Percentiles rank a stretch among this genome's conserved stretches.
Conservation (phyloP, 495 filamentous ascomycete genomes). For the Penicillium steckii region DNA sequence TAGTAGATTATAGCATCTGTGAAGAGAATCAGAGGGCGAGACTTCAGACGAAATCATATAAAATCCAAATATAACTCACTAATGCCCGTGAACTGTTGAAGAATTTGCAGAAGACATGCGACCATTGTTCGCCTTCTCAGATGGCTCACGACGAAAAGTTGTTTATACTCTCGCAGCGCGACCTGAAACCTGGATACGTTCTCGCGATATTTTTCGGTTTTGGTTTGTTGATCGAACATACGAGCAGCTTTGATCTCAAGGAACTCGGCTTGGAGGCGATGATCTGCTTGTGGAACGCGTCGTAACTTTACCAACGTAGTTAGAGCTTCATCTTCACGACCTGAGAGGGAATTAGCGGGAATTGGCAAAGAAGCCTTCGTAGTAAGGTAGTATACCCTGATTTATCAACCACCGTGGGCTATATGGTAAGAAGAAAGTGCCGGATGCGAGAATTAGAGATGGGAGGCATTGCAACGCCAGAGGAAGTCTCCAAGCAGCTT, state of each 20-base stretch:
- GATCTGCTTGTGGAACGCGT: constrained; percentile 39
- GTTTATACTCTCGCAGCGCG: constrained; percentile 2
- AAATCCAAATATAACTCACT: not conserved
- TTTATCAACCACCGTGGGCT: constrained; percentile 38
- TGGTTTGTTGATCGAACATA: constrained; percentile 6
- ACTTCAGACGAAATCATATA: not conserved
- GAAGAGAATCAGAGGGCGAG: not conserved
- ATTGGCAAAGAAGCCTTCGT: not conserved
- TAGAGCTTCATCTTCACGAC: constrained; percentile 39
- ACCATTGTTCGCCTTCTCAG: not conserved
- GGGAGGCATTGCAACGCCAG: constrained; percentile 50
- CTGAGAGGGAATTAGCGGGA: constrained; percentile 7
- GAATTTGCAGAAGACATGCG: not conserved
- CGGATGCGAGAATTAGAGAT: constrained; percentile 35
- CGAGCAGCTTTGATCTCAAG: constrained; percentile 40
- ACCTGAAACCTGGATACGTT: not conserved
- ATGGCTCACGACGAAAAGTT: not conserved
- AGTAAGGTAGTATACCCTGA: too few species aligned
- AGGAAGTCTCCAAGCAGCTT: constrained; percentile 42
- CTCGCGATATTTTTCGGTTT: not conserved
- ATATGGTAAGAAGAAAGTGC: constrained; percentile 43
- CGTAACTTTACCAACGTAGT: constrained; percentile 36
- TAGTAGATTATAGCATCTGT: constrained; percentile 23
- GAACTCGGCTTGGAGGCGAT: constrained; percentile 37
- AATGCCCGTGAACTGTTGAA: constrained; percentile 2